These are phyloP conservation scores for Sclerospora graminicola DNA, from an alignment of 352 stramenopile genomes.

Conservation along the genomic window DNA sequence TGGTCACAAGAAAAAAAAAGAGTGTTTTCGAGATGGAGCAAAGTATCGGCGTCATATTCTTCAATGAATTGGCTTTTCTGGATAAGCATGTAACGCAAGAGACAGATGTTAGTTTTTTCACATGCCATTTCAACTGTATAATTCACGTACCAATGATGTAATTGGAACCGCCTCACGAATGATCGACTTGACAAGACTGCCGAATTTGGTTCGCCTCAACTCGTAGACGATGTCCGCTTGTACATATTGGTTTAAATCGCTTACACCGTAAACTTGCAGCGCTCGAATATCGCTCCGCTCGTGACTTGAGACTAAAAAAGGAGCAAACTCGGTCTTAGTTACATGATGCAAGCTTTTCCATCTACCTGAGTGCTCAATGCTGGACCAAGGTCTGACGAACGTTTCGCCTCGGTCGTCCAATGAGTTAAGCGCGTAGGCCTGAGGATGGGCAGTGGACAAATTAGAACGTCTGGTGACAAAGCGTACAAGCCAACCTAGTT, in stretches of 20 bases:
- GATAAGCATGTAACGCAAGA: not conserved
- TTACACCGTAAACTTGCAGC: too few species aligned
- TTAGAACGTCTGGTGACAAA: not conserved
- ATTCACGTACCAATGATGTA: constrained; percentile 26
- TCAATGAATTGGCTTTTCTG: too few species aligned
- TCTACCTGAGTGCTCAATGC: constrained; percentile 64
- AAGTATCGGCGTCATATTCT: constrained; percentile 12
- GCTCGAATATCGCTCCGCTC: constrained; percentile 8
- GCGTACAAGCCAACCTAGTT: not conserved
- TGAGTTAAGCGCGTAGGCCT: constrained; percentile 88
- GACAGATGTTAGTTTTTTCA: constrained; percentile 1
- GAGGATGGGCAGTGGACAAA: not conserved
- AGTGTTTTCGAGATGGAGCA: constrained; percentile 12
- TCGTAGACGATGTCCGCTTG: constrained; percentile 32
- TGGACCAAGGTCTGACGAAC: constrained; percentile 91
- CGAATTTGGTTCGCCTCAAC: constrained; percentile 26
- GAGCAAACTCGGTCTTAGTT: constrained; percentile 59
- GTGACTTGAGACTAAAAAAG: constrained; percentile 43
- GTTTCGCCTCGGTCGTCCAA: constrained; percentile 91
- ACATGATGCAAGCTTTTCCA: constrained; percentile 82
- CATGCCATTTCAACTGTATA: not conserved
- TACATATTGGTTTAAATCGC: too few species aligned
- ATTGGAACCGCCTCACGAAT: too few species aligned
- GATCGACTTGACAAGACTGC: constrained; percentile 35
- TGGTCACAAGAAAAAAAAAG: constrained; percentile 32